Conservation (phyloP, 345 rosid species). For the Brassica incana region DNA sequence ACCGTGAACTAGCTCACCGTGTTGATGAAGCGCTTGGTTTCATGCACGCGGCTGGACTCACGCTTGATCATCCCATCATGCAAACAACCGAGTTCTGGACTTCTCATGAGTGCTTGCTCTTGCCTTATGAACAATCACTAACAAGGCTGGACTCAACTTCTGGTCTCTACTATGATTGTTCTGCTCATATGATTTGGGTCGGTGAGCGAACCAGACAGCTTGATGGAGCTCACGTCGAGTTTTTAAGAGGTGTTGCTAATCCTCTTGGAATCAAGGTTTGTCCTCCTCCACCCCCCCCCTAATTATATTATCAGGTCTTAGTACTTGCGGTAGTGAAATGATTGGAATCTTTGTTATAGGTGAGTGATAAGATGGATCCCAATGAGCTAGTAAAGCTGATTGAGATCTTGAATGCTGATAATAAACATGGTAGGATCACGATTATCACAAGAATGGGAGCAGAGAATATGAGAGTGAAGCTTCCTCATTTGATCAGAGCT, state of each 20-base stretch:
- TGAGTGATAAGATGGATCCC: conserved; percentile 93
- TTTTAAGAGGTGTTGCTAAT: conserved; percentile 71
- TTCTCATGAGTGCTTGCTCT: conserved; percentile 72
- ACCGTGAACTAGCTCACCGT: conserved; percentile 3
- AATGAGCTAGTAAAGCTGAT: conserved; percentile 80
- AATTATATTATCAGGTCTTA: background rate
- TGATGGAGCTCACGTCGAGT: conserved; percentile 76
- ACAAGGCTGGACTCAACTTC: conserved; percentile 72
- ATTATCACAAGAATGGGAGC: conserved; percentile 92
- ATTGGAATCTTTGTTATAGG: conserved; percentile 44
- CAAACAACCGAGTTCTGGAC: conserved; percentile 78
- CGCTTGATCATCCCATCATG: conserved; percentile 73
- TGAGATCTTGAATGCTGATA: conserved; percentile 83
- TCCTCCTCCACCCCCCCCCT: background rate
- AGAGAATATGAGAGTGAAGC: conserved; percentile 93
- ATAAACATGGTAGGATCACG: conserved; percentile 85
- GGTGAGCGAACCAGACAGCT: conserved; percentile 81
- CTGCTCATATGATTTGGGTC: conserved; percentile 78
- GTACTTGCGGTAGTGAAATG: background rate
- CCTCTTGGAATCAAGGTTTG: conserved; percentile 75
- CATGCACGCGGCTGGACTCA: conserved; percentile 74
- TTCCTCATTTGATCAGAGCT: conserved; percentile 82
- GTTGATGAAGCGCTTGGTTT: conserved; percentile 31
- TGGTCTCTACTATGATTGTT: conserved; percentile 69
- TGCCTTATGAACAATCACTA: conserved; percentile 72